These are phyloP conservation scores for Plasmodium vinckei DNA, from an alignment of 169 alveolate species.

Conservation along the genomic window DNA sequence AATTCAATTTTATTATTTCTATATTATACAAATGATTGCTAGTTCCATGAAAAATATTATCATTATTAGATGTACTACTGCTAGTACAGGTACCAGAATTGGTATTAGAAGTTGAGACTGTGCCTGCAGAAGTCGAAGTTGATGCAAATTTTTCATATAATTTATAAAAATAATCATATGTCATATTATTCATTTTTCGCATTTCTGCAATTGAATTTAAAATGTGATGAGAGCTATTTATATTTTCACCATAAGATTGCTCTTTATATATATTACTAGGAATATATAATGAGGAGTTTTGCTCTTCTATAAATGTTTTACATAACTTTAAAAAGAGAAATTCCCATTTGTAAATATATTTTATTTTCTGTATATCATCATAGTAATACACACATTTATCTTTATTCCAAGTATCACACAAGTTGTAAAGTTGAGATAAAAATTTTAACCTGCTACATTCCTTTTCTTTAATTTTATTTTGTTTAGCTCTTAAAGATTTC, in stretches of 20 bases:
- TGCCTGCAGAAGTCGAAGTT: not conserved
- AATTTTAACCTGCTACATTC: conserved; percentile 16
- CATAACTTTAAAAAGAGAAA: conserved; percentile 46
- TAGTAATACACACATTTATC: conserved; percentile 10
- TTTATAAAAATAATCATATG: conserved; percentile 67
- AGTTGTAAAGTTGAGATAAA: conserved; percentile 30
- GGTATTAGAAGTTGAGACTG: no score
- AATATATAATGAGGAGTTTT: not conserved
- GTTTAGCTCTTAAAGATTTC: conserved; percentile 6
- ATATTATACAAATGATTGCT: conserved; percentile 28
- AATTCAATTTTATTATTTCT: conserved; percentile 67
- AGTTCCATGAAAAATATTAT: conserved; percentile 1
- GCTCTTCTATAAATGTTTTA: conserved; percentile 9
- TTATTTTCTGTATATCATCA: conserved; percentile 44
- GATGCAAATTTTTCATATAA: conserved; percentile 29
- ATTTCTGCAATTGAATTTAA: conserved; percentile 18
- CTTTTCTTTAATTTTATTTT: conserved; percentile 28
- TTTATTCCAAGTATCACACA: conserved; percentile 19
- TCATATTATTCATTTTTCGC: conserved; percentile 33
- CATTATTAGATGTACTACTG: not conserved
- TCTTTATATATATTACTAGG: not conserved
- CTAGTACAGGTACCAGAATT: no score
- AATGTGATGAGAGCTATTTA: not conserved
- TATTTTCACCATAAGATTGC: not conserved
- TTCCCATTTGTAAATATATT: conserved; percentile 40